A percentile compares a stretch with the other conserved stretches of the same genome.
Evolutionary conservation across 1,284 basidiomycete genomes (phyloP).

Genomic region (Ceratobasidium sp.): DNA sequence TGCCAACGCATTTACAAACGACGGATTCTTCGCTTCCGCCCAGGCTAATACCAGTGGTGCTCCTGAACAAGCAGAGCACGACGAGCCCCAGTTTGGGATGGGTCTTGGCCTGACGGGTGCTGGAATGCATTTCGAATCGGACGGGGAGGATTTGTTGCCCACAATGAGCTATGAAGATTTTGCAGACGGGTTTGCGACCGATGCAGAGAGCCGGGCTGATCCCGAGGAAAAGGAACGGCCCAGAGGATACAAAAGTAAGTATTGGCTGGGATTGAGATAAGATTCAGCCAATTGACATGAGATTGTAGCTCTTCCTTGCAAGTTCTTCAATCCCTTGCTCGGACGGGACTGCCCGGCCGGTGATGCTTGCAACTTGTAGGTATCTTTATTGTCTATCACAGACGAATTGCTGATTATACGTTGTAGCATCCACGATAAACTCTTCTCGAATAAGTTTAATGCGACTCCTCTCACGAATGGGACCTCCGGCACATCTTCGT

Average conservation of each 20-base stretch:
- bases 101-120: conserved; percentile 30
- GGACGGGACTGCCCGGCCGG: conserved; percentile 38
- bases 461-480: not conserved
- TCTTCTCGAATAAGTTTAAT: conserved; percentile 34
- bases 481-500: conserved; percentile 5
- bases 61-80: not conserved
- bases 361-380: conserved; percentile 43
- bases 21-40: conserved; percentile 23
- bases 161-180: conserved; percentile 38
- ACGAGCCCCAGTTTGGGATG: conserved; percentile 7
- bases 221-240: conserved; percentile 37
- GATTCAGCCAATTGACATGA: not conserved
- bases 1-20: conserved; percentile 30
- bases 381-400: not conserved
- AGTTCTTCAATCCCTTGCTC: conserved; percentile 40
- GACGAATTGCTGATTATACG: not conserved
- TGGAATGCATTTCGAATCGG: conserved; percentile 33
- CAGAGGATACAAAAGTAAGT: conserved; percentile 40
- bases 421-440: conserved; percentile 39
- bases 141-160: conserved; percentile 27
- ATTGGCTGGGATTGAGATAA: not conserved
- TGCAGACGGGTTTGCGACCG: conserved; percentile 37
- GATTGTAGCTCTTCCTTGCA: conserved; percentile 35
- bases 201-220: conserved; percentile 19
- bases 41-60: not conserved